These are phyloP conservation scores for Penicillium paneum DNA, from an alignment of 2,329 filamentous ascomycete species.

Conservation along the genomic window DNA sequence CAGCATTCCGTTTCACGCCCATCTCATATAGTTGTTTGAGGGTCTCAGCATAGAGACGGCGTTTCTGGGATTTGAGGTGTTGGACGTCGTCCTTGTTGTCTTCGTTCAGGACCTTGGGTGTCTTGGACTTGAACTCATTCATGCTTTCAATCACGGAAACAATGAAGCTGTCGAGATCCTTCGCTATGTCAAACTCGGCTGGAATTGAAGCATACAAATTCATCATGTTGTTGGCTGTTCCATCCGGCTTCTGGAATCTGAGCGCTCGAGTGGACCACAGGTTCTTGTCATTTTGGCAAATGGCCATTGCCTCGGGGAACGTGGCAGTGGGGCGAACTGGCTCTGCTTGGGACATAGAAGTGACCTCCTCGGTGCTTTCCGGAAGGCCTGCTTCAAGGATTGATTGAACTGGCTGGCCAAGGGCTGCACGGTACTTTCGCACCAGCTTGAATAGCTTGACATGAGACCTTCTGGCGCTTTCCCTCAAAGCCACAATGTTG, in stretches of 20 bases:
- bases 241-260: slow-evolving; percentile 67
- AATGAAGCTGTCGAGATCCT: slow-evolving; percentile 66
- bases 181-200: slow-evolving; percentile 54
- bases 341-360: slow-evolving; percentile 6
- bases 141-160: slow-evolving; percentile 65
- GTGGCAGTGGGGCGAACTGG: slow-evolving; percentile 16
- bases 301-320: slow-evolving; percentile 32
- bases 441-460: slow-evolving; percentile 88
- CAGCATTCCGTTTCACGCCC: slow-evolving; percentile 82
- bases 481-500: slow-evolving; percentile 82
- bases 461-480: slow-evolving; percentile 87
- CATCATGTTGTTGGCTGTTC: slow-evolving; percentile 72
- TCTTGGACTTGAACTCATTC: slow-evolving; percentile 74
- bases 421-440: slow-evolving; percentile 77
- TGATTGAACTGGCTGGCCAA: slow-evolving; percentile 70
- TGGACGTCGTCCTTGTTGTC: slow-evolving; percentile 82
- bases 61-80: slow-evolving; percentile 86
- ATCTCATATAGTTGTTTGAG: slow-evolving; percentile 79
- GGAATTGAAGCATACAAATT: slow-evolving; percentile 56
- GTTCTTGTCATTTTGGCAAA: slow-evolving; percentile 29
- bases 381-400: slow-evolving; percentile 46
- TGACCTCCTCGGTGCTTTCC: slow-evolving; percentile 34
- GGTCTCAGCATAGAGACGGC: slow-evolving; percentile 84
- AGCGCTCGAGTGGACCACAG: slow-evolving; percentile 51
- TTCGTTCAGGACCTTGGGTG: slow-evolving; percentile 74